Base-by-base conservation (phyloP, 495 filamentous ascomycete genomes). In the Pyrenula massariospora region DNA sequence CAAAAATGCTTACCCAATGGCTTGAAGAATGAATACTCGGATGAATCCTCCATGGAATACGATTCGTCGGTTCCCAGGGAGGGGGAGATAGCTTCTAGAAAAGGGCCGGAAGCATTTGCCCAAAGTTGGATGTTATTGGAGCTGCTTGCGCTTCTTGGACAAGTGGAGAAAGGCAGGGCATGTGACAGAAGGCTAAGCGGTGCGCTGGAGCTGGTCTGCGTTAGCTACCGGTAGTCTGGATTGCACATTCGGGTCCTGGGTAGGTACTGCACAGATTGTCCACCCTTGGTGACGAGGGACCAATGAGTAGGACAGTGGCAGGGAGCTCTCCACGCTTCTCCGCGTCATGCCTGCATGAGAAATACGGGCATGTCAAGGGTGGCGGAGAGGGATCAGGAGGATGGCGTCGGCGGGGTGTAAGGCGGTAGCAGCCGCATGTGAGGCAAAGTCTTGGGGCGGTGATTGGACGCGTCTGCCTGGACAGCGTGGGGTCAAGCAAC, bases 21-120 rank as follows among this genome's bases (percentile, higher is more conserved):
- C 31, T 42, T 42, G 31, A 42, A 42, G 31, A 42, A 42, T 8
- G 31, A 42, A 54, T 36, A 62, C 60, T 53, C 58, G 61, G 58
- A 24, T 24, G 52, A 51, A 57, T 60, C 54, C 55, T 56, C 58
- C 53, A 59, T 58, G 48, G 56, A 57, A 42, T 31, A 48, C 56
- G 54, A 57, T 57, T 55, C 60, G 65, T 62, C 10, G 20, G 23
- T 48, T 19, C 11, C 52, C 52, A 48, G 23, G 15, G 31, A 42
- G 15, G 15, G n/a, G n/a, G n/a, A n/a, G n/a, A n/a, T n/a, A n/a
- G n/a, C n/a, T n/a, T n/a, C n/a, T n/a, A n/a, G n/a, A n/a, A n/a
- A n/a, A n/a, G n/a, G n/a, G n/a, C n/a, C n/a, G n/a, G n/a, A n/a
- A n/a, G n/a, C n/a, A n/a, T n/a, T n/a, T n/a, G n/a, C n/a, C n/a